phyloP scores from a whole-genome alignment of 1,139 yeast genomes.

The Nakaseomyces kungkrabaensis region DNA sequence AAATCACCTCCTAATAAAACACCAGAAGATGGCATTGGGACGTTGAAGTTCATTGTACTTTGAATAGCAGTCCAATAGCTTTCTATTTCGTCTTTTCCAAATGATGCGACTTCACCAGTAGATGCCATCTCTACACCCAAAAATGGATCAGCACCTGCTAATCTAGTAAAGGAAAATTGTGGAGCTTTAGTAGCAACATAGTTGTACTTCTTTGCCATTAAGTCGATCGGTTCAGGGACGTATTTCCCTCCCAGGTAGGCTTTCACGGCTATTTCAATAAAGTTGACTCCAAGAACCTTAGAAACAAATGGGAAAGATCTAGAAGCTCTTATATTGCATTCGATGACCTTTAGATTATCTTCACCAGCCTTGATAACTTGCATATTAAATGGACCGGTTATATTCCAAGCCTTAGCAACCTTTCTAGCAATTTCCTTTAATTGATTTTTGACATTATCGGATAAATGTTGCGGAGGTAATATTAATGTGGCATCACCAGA shows the following conservation, averaged over 20 bases:
- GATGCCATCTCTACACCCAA: constrained; percentile 99
- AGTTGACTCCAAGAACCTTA: constrained; percentile 86
- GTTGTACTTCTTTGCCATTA: constrained; percentile 49
- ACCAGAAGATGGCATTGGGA: constrained; percentile 86
- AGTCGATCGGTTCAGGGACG: constrained; percentile 45
- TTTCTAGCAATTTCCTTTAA: constrained; percentile 77
- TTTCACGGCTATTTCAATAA: constrained; percentile 86
- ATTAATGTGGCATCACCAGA: constrained; percentile 97
- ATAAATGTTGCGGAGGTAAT: constrained; percentile 76
- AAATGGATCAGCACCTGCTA: constrained; percentile 98
- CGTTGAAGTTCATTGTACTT: constrained; percentile 90
- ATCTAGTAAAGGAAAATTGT: constrained; percentile 93
- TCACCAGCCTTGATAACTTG: constrained; percentile 74
- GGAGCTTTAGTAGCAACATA: constrained; percentile 97
- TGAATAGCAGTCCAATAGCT: constrained; percentile 98
- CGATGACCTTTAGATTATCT: constrained; percentile 78
- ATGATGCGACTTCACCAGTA: constrained; percentile 96
- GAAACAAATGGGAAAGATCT: constrained; percentile 98
- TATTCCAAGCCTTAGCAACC: constrained; percentile 90
- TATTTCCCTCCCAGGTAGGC: constrained; percentile 63
- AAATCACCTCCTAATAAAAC: constrained; percentile 90
- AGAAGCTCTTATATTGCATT: constrained; percentile 96
- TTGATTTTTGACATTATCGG: constrained; percentile 49
- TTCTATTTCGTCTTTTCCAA: constrained; percentile 74
- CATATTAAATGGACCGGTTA: constrained; percentile 98